A percentile compares a stretch with the other conserved stretches of the same genome.
Evolutionary conservation across 2,329 filamentous ascomycete species (phyloP).

Genomic region (Chaetothyriales sp.): DNA sequence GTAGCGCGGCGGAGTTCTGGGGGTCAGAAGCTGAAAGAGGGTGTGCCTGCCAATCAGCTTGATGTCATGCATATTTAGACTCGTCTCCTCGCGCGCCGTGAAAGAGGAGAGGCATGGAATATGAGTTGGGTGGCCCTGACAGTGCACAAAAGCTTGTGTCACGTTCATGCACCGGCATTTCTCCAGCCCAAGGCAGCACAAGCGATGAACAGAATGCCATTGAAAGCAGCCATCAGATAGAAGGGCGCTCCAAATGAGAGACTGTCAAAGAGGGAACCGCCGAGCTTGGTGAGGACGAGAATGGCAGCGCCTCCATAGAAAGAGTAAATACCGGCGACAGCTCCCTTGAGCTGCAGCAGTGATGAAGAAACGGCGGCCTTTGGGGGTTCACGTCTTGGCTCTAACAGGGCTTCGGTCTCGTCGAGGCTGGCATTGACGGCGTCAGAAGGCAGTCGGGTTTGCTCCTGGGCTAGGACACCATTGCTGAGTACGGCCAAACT

Average conservation of each 20-base stretch:
- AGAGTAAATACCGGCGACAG: conserved; percentile 87
- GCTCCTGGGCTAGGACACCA: conserved; percentile 48
- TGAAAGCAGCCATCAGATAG: conserved; percentile 87
- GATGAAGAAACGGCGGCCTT: conserved; percentile 20
- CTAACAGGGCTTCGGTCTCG: not conserved
- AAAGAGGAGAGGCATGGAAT: not conserved
- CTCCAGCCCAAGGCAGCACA: conserved; percentile 8
- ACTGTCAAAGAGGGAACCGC: conserved; percentile 72
- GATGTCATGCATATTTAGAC: not conserved
- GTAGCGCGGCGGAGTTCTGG: too few relatives aligned
- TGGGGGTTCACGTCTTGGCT: conserved; percentile 1
- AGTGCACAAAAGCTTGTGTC: not conserved
- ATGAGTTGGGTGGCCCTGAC: not conserved
- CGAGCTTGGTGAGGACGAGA: conserved; percentile 76
- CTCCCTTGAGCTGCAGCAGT: conserved; percentile 63
- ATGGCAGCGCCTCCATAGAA: conserved; percentile 84
- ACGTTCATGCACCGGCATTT: not conserved
- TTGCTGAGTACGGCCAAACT: conserved; percentile 77
- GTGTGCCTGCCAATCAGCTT: not conserved
- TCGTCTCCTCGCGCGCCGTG: not conserved
- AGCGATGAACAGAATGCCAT: conserved; percentile 49
- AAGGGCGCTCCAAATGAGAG: conserved; percentile 68
- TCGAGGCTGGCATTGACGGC: not conserved
- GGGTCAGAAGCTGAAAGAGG: not conserved
- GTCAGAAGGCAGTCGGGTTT: not conserved